Evolutionary conservation across 2,329 filamentous ascomycete species (phyloP), one percentile per base, ranked within the genome.

Genomic region (Didymellaceae sp.): DNA sequence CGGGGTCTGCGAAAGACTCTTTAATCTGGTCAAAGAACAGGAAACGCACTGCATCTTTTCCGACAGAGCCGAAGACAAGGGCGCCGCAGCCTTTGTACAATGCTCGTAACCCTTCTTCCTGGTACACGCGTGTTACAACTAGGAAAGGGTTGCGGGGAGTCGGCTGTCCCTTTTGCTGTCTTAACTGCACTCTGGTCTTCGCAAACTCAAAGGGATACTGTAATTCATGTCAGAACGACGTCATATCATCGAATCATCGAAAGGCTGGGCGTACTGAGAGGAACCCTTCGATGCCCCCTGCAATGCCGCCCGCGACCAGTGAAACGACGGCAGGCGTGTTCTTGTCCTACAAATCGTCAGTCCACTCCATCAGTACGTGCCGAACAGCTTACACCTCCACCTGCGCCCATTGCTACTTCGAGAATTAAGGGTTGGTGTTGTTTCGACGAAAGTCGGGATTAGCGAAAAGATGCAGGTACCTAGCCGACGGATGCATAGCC

Each of bases 21-120:
- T 85, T 86, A 63, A 89, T 85, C 0, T 80, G 79, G 62, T 88
- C 85, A 65, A 86, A 89, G 3, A 82, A 83, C 10, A 88, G 70
- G 60, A 89, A 88, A 1, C 86, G 80, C 11, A 88, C 81, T 5
- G 80, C 85, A 61, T 87, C 85, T 73, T 89, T 89, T 39, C 75
- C 82, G 2, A 86, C 75, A 6, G 82, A 83, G 9, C 85, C 85
- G 10, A 85, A 69, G 18, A 86, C 79, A 10, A 87, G 74, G 0
- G 82, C 82, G 7, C 79, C 79, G 65, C 81, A 88, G 21, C 85
- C 85, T 52, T 84, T 86, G 65, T 87, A 88, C 2, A 87, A 66
- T 2, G 84, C 82, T 11, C 76, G 67, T 0, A 83, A 45, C 0
- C 85, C 84, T 70, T 88, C 84, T 13, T 78, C 72, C 16, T 74